Base-by-base conservation (phyloP, 1,284 basidiomycete genomes). In the Trichosporon sp. region DNA sequence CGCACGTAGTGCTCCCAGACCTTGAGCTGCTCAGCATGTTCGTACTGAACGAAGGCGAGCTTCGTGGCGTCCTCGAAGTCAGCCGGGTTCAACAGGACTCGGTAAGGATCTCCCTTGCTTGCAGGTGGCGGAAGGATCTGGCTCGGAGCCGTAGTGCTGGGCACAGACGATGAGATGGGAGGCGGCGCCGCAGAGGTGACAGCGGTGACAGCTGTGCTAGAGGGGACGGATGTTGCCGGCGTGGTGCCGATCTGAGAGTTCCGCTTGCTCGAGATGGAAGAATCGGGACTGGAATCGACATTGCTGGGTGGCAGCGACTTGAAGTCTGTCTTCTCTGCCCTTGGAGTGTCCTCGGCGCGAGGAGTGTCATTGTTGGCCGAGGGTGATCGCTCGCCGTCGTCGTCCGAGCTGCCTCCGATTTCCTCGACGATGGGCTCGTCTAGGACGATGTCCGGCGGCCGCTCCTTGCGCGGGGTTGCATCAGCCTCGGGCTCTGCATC, bases 1-100 rank as follows among this genome's bases (percentile, higher is more conserved):
- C 88, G 85, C 13, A 91, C 81, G 74, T 95, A 95, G 88, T 91
- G 94, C 73, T 92, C 89, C 92, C 94, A 97, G 19, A 93, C 86
- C 56, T 89, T 87, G 44, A 90, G 85, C 69, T 92, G 89, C 71
- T 94, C 91, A 64, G 88, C 87, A 67, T 95, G 90, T 64, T 88
- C 87, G 82, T 87, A 88, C 74, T 89, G 88, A 33, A 90, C 82
- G 46, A 87, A 83, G 44, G 85, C 85, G 56, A 91, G 85, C 21
- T 84, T 84, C 72, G 90, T 91, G 75, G 91, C 88, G 29, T 87
- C 80, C 4, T 84, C 80, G 61, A 95, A 91, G 58, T 82, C 82
- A 40, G 81, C 77, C 0, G 79, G 79, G 57, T 73, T 75, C 23
- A 72, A 70, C 10, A 77, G 72, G 9, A 76, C 70, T 1, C 74